phyloP scores from a whole-genome alignment of 208 protist species.

The Plasmodiophora brassicae region DNA sequence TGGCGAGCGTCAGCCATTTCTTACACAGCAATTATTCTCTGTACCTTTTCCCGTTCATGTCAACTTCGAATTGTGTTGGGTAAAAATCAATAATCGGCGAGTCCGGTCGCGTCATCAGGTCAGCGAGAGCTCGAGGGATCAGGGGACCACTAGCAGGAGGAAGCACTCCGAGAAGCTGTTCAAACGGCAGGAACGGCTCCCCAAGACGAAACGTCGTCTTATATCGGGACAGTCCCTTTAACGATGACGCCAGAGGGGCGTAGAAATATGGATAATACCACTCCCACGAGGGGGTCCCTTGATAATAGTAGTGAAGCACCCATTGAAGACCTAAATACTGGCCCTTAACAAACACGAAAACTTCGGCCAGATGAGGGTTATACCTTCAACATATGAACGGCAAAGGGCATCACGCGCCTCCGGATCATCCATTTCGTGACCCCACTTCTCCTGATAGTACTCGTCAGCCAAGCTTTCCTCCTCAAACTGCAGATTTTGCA shows the following conservation, averaged over 20 bases:
- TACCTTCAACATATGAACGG: not conserved
- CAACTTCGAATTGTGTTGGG: conserved; percentile 86
- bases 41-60: conserved; percentile 90
- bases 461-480: not conserved
- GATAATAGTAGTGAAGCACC: conserved; percentile 98
- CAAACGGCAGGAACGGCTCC: conserved; percentile 85
- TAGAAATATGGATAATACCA: conserved; percentile 98
- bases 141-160: conserved; percentile 60
- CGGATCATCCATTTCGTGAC: not conserved
- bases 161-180: conserved; percentile 94
- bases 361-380: too few species aligned
- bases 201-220: conserved; percentile 49
- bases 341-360: not conserved
- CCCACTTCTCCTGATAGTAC: conserved; percentile 2
- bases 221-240: conserved; percentile 48
- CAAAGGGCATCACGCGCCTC: not conserved
- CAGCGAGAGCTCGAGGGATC: not conserved
- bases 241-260: conserved; percentile 83
- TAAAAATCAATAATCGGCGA: conserved; percentile 95
- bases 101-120: not conserved
- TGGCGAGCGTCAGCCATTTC: not conserved
- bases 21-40: not conserved
- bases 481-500: not conserved
- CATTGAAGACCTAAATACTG: conserved; percentile 81
- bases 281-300: conserved; percentile 87